phyloP scores from a whole-genome alignment of 176 grass and related monocot genomes.

The Stipa capillata region DNA sequence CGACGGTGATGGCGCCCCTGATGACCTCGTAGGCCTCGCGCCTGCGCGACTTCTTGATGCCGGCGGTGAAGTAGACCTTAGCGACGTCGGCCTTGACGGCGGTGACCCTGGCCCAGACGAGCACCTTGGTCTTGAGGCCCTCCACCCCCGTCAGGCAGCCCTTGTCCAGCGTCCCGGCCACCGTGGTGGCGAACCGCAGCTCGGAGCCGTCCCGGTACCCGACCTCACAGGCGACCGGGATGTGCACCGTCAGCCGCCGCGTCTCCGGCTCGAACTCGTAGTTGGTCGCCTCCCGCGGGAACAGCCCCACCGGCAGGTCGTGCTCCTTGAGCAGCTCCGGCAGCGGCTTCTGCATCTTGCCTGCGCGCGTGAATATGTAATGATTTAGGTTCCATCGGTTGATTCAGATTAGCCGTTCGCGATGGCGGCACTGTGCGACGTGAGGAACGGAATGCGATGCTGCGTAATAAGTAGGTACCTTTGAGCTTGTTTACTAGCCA shows the following conservation, averaged over 20 bases:
- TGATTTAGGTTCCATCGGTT: too few species aligned
- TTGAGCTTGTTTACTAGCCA: conserved; percentile 97
- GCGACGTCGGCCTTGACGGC: conserved; percentile 62
- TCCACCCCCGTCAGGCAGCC: conserved; percentile 55
- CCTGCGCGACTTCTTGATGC: conserved; percentile 69
- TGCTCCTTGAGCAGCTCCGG: conserved; percentile 76
- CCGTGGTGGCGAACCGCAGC: conserved; percentile 65
- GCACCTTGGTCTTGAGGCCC: conserved; percentile 90
- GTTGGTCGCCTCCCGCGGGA: conserved; percentile 78
- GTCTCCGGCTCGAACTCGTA: conserved; percentile 79
- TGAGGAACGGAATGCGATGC: too few species aligned
- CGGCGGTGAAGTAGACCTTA: conserved; percentile 68
- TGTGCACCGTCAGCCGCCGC: conserved; percentile 67
- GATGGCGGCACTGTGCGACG: too few species aligned
- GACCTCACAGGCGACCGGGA: conserved; percentile 80
- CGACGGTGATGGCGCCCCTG: conserved; percentile 47
- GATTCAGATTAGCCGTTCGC: too few species aligned
- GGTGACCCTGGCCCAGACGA: conserved; percentile 86
- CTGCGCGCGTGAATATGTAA: too few species aligned
- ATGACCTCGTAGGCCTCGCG: conserved; percentile 71
- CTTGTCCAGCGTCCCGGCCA: conserved; percentile 51
- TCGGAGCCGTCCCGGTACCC: conserved; percentile 77
- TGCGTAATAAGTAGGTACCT: too few species aligned
- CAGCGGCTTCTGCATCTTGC: conserved; percentile 95
- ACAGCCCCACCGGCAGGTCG: conserved; percentile 61